Evolutionary conservation across 2,329 filamentous ascomycete genomes (phyloP).

Genomic region (Beauveria pseudobassiana): DNA sequence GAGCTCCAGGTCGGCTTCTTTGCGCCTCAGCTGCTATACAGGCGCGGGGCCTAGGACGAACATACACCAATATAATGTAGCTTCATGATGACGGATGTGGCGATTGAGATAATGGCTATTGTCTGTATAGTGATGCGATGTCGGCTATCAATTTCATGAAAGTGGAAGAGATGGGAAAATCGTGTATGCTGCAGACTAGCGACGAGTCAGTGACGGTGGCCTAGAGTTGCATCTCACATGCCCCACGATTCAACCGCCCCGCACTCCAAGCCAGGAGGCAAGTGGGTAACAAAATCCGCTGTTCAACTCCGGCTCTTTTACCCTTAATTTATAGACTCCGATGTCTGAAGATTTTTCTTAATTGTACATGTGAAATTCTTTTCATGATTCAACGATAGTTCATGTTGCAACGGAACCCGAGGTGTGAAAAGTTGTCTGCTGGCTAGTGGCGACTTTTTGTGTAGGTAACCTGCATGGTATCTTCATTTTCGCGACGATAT

Average conservation of each 20-base stretch:
- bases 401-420: no score
- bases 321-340: no score
- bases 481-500: no score
- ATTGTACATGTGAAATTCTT: no score
- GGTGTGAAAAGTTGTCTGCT: no score
- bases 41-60: slow-evolving; percentile 20
- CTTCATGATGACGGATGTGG: slow-evolving; percentile 57
- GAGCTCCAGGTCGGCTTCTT: slow-evolving; percentile 11
- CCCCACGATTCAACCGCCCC: slow-evolving; percentile 10
- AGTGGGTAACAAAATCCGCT: no score
- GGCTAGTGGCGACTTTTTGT: no score
- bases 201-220: slow-evolving; percentile 9
- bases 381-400: no score
- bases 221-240: slow-evolving; percentile 9
- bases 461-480: no score
- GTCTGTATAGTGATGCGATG: background rate
- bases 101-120: background rate
- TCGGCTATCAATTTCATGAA: background rate
- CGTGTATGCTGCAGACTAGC: background rate
- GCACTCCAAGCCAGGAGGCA: background rate
- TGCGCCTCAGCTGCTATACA: slow-evolving; percentile 15
- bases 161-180: slow-evolving; percentile 1
- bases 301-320: no score
- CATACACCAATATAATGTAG: slow-evolving; percentile 80
- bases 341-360: no score